phyloP scores from a whole-genome alignment of 1,284 basidiomycete species.

The Psilocybe mexicana region DNA sequence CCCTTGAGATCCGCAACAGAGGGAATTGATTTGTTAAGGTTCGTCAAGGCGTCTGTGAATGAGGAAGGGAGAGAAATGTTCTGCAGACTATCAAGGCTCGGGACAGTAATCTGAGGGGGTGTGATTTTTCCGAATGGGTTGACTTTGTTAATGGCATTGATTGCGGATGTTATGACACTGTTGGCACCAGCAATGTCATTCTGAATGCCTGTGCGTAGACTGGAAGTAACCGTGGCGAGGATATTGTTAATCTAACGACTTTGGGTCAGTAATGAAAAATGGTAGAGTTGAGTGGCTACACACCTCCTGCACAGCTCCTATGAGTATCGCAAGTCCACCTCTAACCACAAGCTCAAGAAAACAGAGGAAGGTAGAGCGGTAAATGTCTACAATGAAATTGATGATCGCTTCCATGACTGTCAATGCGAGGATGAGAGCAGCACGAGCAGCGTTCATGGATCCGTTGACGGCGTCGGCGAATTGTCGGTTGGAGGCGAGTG shows the following conservation, averaged over 20 bases:
- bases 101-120: slow-evolving; percentile 71
- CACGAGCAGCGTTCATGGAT: slow-evolving; percentile 75
- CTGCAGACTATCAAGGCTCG: slow-evolving; percentile 69
- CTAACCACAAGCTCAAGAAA: slow-evolving; percentile 89
- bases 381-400: slow-evolving; percentile 90
- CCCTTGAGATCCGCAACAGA: slow-evolving; percentile 76
- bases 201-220: slow-evolving; percentile 69
- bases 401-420: slow-evolving; percentile 86
- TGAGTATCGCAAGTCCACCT: slow-evolving; percentile 79
- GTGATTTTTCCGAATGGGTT: slow-evolving; percentile 68
- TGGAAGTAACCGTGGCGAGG: slow-evolving; percentile 60
- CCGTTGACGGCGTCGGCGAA: slow-evolving; percentile 78
- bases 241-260: slow-evolving; percentile 64
- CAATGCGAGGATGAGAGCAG: slow-evolving; percentile 69
- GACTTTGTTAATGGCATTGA: slow-evolving; percentile 70
- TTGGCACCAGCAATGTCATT: slow-evolving; percentile 71
- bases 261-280: slow-evolving; percentile 10
- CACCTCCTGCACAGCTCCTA: slow-evolving; percentile 80
- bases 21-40: slow-evolving; percentile 82
- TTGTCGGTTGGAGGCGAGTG: slow-evolving; percentile 79
- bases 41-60: slow-evolving; percentile 71
- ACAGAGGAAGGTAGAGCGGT: slow-evolving; percentile 90
- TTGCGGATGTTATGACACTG: slow-evolving; percentile 62
- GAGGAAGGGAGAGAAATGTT: slow-evolving; percentile 84
- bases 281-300: slow-evolving; percentile 26